phyloP scores from a whole-genome alignment of 805 yeast genomes.

The Metschnikowia matae region DNA sequence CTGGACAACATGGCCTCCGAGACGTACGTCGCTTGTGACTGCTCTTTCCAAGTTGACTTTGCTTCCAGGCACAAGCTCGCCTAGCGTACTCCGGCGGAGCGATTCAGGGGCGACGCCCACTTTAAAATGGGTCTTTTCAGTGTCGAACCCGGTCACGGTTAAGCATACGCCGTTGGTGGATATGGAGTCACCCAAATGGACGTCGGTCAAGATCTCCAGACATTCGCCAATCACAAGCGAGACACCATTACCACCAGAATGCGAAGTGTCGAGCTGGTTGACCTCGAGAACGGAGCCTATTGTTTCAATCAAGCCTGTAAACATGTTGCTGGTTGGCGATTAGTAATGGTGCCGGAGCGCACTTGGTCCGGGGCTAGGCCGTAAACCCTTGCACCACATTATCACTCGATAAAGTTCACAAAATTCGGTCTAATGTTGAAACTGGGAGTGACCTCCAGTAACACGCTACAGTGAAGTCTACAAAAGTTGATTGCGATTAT shows the following conservation, averaged over 20 bases:
- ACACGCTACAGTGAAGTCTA: too few relatives aligned
- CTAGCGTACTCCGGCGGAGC: constrained; percentile 72
- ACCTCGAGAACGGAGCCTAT: constrained; percentile 64
- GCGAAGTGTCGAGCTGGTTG: constrained; percentile 42
- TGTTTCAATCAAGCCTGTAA: constrained; percentile 88
- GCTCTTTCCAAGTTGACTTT: constrained; percentile 91
- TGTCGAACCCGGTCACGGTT: constrained; percentile 79
- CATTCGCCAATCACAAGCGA: constrained; percentile 66
- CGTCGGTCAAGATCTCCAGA: constrained; percentile 62
- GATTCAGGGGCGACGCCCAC: constrained; percentile 96
- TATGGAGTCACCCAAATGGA: constrained; percentile 91
- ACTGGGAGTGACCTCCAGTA: neutral
- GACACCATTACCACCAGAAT: constrained; percentile 69
- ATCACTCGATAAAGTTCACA: neutral
- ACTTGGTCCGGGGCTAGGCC: neutral
- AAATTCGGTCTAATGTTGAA: too few relatives aligned
- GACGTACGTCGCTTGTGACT: constrained; percentile 72
- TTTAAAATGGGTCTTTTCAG: constrained; percentile 52
- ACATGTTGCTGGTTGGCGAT: constrained; percentile 48
- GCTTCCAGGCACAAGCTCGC: constrained; percentile 50
- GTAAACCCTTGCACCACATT: neutral
- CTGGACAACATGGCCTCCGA: constrained; percentile 97
- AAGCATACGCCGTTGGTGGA: constrained; percentile 86
- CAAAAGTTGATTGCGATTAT: neutral
- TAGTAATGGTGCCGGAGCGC: neutral